Percentiles rank a stretch among this genome's conserved stretches.
These are phyloP conservation scores for Komagataella pseudopastoris DNA, from an alignment of 805 yeast genomes.

Conservation along the genomic window DNA sequence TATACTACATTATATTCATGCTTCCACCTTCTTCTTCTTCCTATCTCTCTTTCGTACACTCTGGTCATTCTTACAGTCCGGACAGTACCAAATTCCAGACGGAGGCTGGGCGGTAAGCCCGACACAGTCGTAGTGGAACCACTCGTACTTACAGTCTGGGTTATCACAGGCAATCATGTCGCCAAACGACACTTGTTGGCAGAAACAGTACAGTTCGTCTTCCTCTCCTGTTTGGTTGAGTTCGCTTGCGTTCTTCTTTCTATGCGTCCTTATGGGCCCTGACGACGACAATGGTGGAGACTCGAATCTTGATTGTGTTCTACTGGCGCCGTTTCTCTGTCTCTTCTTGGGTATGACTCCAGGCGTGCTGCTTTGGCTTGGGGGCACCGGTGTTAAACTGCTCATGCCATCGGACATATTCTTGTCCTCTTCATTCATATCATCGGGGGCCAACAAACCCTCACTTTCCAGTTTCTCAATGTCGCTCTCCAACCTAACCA, in stretches of 20 bases:
- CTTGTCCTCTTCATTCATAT: conserved; percentile 6
- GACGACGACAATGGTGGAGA: not conserved
- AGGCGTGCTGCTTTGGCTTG: not conserved
- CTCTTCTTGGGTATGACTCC: not conserved
- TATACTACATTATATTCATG: not conserved
- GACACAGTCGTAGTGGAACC: conserved; percentile 69
- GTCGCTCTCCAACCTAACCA: conserved; percentile 60
- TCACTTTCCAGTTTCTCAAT: conserved; percentile 65
- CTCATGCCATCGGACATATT: not conserved
- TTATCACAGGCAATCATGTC: conserved; percentile 54
- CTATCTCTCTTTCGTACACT: not conserved
- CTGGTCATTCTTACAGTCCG: conserved; percentile 49
- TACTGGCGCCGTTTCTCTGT: not conserved
- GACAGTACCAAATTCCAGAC: conserved; percentile 92
- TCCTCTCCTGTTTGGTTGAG: conserved; percentile 38
- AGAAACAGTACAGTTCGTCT: conserved; percentile 70
- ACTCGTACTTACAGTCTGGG: conserved; percentile 44
- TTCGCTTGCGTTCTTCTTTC: not conserved
- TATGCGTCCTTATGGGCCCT: not conserved
- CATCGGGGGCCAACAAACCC: conserved; percentile 58
- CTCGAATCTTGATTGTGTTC: not conserved
- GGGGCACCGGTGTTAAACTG: not conserved
- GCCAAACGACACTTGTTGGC: conserved; percentile 83
- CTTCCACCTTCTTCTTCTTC: not conserved
- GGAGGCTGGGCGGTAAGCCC: conserved; percentile 83